A percentile compares a stretch with the other conserved stretches of the same genome.
These are phyloP conservation scores for Debaryomyces tyrocola DNA, from an alignment of 805 yeast genomes.

Conservation along the genomic window DNA sequence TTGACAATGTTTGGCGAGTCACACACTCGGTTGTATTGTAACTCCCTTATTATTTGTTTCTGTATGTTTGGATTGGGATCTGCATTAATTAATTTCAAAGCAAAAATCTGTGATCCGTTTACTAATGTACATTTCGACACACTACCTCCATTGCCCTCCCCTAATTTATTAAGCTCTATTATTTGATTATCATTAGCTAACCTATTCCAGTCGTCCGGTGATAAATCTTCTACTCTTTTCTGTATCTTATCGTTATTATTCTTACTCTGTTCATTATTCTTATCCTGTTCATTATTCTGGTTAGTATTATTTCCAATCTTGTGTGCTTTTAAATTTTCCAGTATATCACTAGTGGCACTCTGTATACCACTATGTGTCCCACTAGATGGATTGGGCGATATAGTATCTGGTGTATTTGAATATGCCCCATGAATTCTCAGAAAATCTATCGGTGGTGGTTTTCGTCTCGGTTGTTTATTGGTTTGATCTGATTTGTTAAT, in stretches of 20 bases:
- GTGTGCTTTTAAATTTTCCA: constrained; percentile 2
- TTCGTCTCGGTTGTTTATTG: constrained; percentile 22
- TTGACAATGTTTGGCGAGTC: constrained; percentile 81
- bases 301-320: too few species aligned
- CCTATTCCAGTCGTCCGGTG: constrained; percentile 73
- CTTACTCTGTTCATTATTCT: neutral
- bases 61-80: constrained; percentile 85
- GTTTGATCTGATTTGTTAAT: constrained; percentile 3
- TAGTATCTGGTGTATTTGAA: constrained; percentile 10
- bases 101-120: constrained; percentile 67
- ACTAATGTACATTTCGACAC: constrained; percentile 74
- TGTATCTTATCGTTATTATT: neutral
- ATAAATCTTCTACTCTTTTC: constrained; percentile 46
- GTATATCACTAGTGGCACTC: constrained; percentile 5
- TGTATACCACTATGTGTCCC: constrained; percentile 1
- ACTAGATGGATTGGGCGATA: constrained; percentile 2
- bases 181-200: constrained; percentile 61
- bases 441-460: constrained; percentile 46
- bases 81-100: constrained; percentile 71
- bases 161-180: constrained; percentile 66
- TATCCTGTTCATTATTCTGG: neutral
- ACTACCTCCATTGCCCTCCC: constrained; percentile 95
- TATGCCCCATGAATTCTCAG: constrained; percentile 30
- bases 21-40: constrained; percentile 84
- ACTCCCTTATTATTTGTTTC: constrained; percentile 85